Evolutionary conservation across 768 basidiomycete genomes (phyloP), one percentile per base, ranked within the genome.

Genomic region (Russula virescens): DNA sequence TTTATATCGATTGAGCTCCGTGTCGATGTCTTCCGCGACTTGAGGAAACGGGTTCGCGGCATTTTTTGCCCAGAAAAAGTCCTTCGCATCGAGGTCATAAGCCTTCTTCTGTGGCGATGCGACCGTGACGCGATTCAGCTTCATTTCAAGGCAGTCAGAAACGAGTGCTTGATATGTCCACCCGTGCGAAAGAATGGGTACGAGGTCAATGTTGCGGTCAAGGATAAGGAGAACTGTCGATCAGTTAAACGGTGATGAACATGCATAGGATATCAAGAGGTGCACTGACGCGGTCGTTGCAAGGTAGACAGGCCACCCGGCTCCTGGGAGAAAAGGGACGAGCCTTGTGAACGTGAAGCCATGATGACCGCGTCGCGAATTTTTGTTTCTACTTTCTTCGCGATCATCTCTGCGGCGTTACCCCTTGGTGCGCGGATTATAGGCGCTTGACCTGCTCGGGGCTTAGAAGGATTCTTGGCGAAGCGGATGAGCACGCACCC

Each of bases 111-210:
- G 81, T 58, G 88, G 81, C 55, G 82, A 81, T 1, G 85, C 80
- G 35, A 99, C 87, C 1, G 91, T 85, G 7, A 99, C 94, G 8
- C 96, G 86, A 73, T 98, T 98, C 19, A 99, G 82, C 73, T 91
- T 95, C 80, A 99, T 95, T 61, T 96, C 90, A 40, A 99, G 84
- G 68, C 97, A 98, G 72, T 99, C 97, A 26, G 96, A 97, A 1
- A 98, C 90, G 31, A 99, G 84, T 0, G 97, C 94, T 75, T 99
- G 97, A 70, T 99, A 99, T 43, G 97, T 98, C 97, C 97, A 99
- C 3, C 95, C 95, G 70, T 99, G 97, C 1, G 91, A 89, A 21
- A 99, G 72, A 79, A 95, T 91, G 9, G 97, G 89, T 2, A 94
- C 89, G 16, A 99, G 80, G 71, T 99, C 97, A 58, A 98, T 79